Evolutionary conservation across 31 red algal genomes (phyloP).

Genomic region (Odonthalia washingtoniensis): DNA sequence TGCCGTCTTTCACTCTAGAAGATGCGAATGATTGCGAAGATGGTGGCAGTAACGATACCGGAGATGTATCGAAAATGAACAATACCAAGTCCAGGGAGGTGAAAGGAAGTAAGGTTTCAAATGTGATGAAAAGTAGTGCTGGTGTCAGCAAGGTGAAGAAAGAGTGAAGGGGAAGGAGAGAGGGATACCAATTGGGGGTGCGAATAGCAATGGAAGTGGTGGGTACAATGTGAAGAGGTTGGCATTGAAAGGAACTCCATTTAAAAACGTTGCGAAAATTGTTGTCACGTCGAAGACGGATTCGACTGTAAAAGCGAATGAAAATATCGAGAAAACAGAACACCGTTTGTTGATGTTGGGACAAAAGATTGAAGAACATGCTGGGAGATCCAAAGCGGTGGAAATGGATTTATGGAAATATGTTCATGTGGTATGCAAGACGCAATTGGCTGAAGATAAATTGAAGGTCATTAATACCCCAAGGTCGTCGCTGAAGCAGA

Average conservation of each 20-base stretch:
- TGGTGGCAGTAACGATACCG: too few relatives aligned
- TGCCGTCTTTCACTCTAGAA: too few relatives aligned
- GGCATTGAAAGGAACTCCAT: conserved; percentile 44
- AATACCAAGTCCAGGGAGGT: neutral
- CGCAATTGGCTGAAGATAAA: conserved; percentile 60
- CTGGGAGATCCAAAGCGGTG: conserved; percentile 30
- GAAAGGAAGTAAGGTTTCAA: conserved; percentile 11
- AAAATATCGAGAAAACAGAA: conserved; percentile 71
- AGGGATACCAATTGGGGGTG: too few relatives aligned
- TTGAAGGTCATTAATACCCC: conserved; percentile 68
- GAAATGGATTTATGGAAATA: conserved; percentile 61
- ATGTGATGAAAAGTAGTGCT: too few relatives aligned
- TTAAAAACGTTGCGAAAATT: conserved; percentile 60
- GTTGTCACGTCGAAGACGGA: conserved; percentile 56
- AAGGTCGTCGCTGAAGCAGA: conserved; percentile 55
- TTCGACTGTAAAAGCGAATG: conserved; percentile 56
- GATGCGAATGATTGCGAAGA: too few relatives aligned
- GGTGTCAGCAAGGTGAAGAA: too few relatives aligned
- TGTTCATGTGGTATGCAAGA: conserved; percentile 71
- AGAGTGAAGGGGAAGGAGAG: too few relatives aligned
- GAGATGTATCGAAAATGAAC: neutral
- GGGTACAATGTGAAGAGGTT: conserved; percentile 23
- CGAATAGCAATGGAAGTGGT: too few relatives aligned
- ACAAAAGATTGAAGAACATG: conserved; percentile 46
- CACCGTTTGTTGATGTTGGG: conserved; percentile 75